phyloP scores from a whole-genome alignment of 2,329 filamentous ascomycete genomes.

The Neonectria faginata region DNA sequence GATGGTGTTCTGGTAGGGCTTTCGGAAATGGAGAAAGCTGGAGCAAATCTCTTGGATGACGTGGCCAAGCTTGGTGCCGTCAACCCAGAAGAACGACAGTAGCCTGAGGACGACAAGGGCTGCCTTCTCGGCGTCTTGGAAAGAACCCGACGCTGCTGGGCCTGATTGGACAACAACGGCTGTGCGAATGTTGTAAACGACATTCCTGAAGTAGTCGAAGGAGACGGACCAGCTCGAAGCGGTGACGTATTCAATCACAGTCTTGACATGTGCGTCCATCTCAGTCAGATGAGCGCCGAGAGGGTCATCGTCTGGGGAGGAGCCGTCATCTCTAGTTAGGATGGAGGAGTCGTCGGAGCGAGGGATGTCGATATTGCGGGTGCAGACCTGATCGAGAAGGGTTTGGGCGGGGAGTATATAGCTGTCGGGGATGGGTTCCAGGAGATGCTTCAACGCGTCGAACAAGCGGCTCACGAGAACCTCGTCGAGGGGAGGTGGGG shows the following conservation, averaged over 20 bases:
- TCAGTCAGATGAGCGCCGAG: constrained; percentile 54
- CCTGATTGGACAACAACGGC: constrained; percentile 54
- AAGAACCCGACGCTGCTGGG: constrained; percentile 50
- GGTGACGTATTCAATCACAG: constrained; percentile 72
- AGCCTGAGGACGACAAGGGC: constrained; percentile 68
- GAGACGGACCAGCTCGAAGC: constrained; percentile 72
- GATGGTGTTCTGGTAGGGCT: constrained; percentile 72
- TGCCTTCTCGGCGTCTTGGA: constrained; percentile 62
- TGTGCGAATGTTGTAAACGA: constrained; percentile 64
- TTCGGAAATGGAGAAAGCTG: constrained; percentile 74
- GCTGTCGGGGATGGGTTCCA: constrained; percentile 69
- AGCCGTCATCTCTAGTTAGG: constrained; percentile 33
- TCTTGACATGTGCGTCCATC: constrained; percentile 67
- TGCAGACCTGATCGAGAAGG: constrained; percentile 65
- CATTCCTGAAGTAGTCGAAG: constrained; percentile 68
- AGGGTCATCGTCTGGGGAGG: constrained; percentile 37
- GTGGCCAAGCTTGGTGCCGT: constrained; percentile 69
- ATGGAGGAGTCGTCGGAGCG: constrained; percentile 39
- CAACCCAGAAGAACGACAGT: constrained; percentile 73
- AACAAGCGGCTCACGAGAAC: constrained; percentile 66
- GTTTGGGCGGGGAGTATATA: constrained; percentile 67
- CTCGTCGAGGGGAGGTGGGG: constrained; percentile 59
- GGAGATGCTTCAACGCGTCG: constrained; percentile 66
- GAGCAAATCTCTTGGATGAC: constrained; percentile 75
- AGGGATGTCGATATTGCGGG: constrained; percentile 52